These are phyloP conservation scores for Dispira simplex DNA, from an alignment of 192 early-diverging fungal species.

Conservation along the genomic window DNA sequence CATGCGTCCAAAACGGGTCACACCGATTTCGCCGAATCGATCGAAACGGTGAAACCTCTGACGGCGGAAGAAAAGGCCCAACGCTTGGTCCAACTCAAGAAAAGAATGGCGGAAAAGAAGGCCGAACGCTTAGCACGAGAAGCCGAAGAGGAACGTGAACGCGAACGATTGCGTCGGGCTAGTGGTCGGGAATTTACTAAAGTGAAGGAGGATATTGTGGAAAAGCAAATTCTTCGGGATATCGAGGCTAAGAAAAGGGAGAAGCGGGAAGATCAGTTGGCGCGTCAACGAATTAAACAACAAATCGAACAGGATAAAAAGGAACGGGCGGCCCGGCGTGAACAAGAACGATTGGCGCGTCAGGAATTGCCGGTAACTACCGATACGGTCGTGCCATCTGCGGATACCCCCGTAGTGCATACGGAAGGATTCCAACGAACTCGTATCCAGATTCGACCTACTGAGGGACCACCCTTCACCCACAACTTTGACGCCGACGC, in stretches of 20 bases:
- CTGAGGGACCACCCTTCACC: constrained; percentile 32
- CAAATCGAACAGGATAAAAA: constrained; percentile 53
- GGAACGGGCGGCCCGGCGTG: constrained; percentile 36
- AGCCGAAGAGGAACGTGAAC: constrained; percentile 34
- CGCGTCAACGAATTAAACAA: constrained; percentile 35
- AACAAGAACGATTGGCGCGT: constrained; percentile 21
- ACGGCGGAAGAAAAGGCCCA: constrained; percentile 54
- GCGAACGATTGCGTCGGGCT: constrained; percentile 37
- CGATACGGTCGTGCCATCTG: constrained; percentile 14
- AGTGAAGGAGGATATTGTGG: constrained; percentile 27
- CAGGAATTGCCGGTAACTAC: neutral
- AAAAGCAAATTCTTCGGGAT: constrained; percentile 36
- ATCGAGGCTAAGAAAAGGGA: constrained; percentile 39
- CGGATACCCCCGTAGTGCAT: constrained; percentile 17
- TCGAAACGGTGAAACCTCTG: constrained; percentile 47
- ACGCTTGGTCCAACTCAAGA: constrained; percentile 44
- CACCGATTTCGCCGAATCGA: constrained; percentile 47
- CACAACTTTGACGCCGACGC: constrained; percentile 37
- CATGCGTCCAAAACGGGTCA: constrained; percentile 54
- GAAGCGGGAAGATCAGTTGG: constrained; percentile 48
- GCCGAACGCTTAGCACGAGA: constrained; percentile 35
- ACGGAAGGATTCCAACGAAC: constrained; percentile 33
- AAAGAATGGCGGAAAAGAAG: constrained; percentile 32
- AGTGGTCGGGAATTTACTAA: constrained; percentile 41
- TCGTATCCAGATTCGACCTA: constrained; percentile 44